phyloP scores from a whole-genome alignment of 345 rosid species.

The Aquilaria malaccensis region DNA sequence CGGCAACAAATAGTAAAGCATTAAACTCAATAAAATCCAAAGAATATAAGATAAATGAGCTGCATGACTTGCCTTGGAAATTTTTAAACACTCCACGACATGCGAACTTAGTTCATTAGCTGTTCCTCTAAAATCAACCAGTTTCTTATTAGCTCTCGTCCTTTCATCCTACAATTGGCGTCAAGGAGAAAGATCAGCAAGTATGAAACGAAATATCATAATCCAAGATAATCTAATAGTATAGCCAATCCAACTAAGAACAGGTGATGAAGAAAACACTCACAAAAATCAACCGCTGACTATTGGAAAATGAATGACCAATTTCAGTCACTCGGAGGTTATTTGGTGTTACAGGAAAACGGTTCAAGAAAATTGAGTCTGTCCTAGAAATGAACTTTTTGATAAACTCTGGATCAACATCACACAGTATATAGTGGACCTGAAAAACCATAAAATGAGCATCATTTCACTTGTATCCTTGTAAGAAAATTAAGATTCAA shows the following conservation, averaged over 20 bases:
- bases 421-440: slow-evolving; percentile 50
- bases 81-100: slow-evolving; percentile 65
- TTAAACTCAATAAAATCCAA: neutral
- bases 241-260: slow-evolving; percentile 3
- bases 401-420: slow-evolving; percentile 53
- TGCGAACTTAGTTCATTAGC: slow-evolving; percentile 62
- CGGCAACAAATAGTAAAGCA: slow-evolving; percentile 5
- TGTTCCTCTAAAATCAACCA: slow-evolving; percentile 64
- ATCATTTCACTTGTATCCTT: slow-evolving; percentile 1
- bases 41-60: neutral
- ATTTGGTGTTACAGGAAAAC: slow-evolving; percentile 82
- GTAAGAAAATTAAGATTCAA: too few species aligned
- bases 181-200: slow-evolving; percentile 5
- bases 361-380: slow-evolving; percentile 37
- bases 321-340: slow-evolving; percentile 81
- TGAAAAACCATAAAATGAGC: slow-evolving; percentile 21
- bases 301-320: slow-evolving; percentile 41
- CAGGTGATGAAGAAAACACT: slow-evolving; percentile 18
- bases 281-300: slow-evolving; percentile 58
- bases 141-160: slow-evolving; percentile 63
- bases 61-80: slow-evolving; percentile 59
- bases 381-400: slow-evolving; percentile 29
- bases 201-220: slow-evolving; percentile 6
- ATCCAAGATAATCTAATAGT: slow-evolving; percentile 6
- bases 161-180: slow-evolving; percentile 57